Conservation (phyloP, 2,329 filamentous ascomycete genomes). For the Aaosphaeria arxii region DNA sequence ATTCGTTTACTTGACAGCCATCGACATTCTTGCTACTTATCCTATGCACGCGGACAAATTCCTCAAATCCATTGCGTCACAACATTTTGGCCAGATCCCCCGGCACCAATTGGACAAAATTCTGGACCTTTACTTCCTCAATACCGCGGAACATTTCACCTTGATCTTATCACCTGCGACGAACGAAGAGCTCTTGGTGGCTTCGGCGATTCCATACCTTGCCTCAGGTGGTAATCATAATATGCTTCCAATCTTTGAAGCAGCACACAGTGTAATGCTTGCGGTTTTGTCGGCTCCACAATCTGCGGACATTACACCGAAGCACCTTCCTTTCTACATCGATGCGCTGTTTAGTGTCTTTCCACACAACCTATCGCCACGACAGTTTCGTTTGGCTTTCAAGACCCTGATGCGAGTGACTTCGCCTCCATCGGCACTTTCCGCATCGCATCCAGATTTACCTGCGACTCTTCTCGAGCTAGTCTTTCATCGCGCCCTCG, state of each 20-base stretch:
- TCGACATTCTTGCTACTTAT: slow-evolving; percentile 77
- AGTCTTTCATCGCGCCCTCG: slow-evolving; percentile 62
- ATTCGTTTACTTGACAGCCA: slow-evolving; percentile 77
- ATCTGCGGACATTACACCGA: slow-evolving; percentile 66
- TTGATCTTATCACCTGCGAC: slow-evolving; percentile 63
- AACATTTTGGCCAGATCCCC: slow-evolving; percentile 55
- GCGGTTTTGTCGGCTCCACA: slow-evolving; percentile 77
- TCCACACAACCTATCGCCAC: slow-evolving; percentile 70
- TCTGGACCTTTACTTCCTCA: slow-evolving; percentile 85
- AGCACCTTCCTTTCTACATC: slow-evolving; percentile 78
- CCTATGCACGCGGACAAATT: slow-evolving; percentile 64
- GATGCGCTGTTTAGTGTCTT: slow-evolving; percentile 78
- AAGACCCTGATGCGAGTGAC: slow-evolving; percentile 80
- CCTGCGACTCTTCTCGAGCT: slow-evolving; percentile 79
- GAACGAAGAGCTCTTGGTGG: slow-evolving; percentile 71
- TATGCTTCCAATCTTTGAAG: slow-evolving; percentile 75
- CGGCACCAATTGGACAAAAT: slow-evolving; percentile 65
- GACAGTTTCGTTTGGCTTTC: slow-evolving; percentile 87
- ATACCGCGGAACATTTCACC: slow-evolving; percentile 79
- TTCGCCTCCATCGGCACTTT: slow-evolving; percentile 73
- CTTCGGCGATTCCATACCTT: slow-evolving; percentile 73
- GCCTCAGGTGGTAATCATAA: slow-evolving; percentile 55
- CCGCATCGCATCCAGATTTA: slow-evolving; percentile 71
- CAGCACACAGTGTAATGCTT: slow-evolving; percentile 79
- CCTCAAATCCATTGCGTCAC: slow-evolving; percentile 60